Percentiles rank a stretch among this genome's conserved stretches.
Conservation (phyloP, 352 stramenopile species). For the Hyaloperonospora brassicae region DNA sequence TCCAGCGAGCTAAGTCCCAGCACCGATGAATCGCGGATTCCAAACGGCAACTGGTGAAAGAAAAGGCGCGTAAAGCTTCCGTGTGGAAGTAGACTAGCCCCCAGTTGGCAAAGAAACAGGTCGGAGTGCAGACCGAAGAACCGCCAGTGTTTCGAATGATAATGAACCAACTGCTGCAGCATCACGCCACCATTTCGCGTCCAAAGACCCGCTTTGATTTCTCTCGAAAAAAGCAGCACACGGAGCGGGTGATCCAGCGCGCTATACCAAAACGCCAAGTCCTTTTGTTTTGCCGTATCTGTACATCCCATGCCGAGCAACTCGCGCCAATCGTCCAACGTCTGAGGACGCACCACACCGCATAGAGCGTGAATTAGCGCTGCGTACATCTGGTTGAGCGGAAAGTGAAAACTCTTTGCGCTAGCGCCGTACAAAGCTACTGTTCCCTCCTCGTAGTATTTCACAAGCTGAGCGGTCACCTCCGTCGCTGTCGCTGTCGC, state of each 20-base stretch:
- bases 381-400: slow-evolving; percentile 71
- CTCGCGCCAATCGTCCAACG: slow-evolving; percentile 34
- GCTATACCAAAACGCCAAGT: slow-evolving; percentile 42
- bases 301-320: slow-evolving; percentile 29
- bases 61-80: slow-evolving; percentile 51
- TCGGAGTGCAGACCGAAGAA: slow-evolving; percentile 70
- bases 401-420: slow-evolving; percentile 66
- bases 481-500: not conserved
- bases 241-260: slow-evolving; percentile 43
- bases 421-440: slow-evolving; percentile 21
- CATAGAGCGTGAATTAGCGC: slow-evolving; percentile 45
- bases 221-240: slow-evolving; percentile 53
- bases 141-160: slow-evolving; percentile 76
- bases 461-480: slow-evolving; percentile 19
- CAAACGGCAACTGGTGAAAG: slow-evolving; percentile 45
- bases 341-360: slow-evolving; percentile 33
- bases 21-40: slow-evolving; percentile 17
- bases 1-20: slow-evolving; percentile 11
- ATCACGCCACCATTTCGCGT: slow-evolving; percentile 74
- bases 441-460: slow-evolving; percentile 35
- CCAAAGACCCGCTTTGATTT: slow-evolving; percentile 73
- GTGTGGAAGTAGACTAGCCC: slow-evolving; percentile 38
- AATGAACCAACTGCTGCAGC: slow-evolving; percentile 74
- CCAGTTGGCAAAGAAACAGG: slow-evolving; percentile 59
- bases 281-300: slow-evolving; percentile 14